Conservation (phyloP, 305 asterid genomes). For the Fraxinus nigra region DNA sequence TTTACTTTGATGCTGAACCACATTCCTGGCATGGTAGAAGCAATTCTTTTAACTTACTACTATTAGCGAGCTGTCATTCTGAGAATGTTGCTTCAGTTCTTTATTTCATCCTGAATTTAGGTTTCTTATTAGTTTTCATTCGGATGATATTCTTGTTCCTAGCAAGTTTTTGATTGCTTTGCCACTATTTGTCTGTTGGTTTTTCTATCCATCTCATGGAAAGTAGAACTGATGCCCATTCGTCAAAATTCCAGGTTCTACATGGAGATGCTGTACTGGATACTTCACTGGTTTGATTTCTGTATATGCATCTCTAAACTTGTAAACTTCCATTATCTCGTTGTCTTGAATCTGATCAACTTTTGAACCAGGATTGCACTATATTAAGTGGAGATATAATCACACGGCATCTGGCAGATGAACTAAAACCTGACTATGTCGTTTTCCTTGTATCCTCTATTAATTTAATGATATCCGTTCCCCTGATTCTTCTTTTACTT, state of each 20-base stretch:
- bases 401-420: conserved; percentile 75
- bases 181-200: neutral
- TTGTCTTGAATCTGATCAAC: conserved; percentile 16
- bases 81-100: neutral
- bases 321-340: conserved; percentile 17
- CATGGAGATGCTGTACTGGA: conserved; percentile 99
- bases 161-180: conserved; percentile 2
- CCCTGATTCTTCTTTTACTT: neutral
- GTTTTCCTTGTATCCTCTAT: conserved; percentile 87
- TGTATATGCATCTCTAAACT: neutral
- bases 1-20: neutral
- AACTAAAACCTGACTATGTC: conserved; percentile 69
- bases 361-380: conserved; percentile 75
- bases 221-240: conserved; percentile 21
- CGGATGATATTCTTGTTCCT: neutral
- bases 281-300: conserved; percentile 64
- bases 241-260: conserved; percentile 55
- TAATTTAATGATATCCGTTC: neutral
- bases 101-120: neutral
- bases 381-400: conserved; percentile 92
- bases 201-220: conserved; percentile 11
- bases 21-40: neutral
- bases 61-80: neutral
- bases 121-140: neutral
- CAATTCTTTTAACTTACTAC: neutral